Percentiles rank a stretch among this genome's conserved stretches.
Conservation (phyloP, 805 yeast species). For the Metschnikowia kunwiensis region DNA sequence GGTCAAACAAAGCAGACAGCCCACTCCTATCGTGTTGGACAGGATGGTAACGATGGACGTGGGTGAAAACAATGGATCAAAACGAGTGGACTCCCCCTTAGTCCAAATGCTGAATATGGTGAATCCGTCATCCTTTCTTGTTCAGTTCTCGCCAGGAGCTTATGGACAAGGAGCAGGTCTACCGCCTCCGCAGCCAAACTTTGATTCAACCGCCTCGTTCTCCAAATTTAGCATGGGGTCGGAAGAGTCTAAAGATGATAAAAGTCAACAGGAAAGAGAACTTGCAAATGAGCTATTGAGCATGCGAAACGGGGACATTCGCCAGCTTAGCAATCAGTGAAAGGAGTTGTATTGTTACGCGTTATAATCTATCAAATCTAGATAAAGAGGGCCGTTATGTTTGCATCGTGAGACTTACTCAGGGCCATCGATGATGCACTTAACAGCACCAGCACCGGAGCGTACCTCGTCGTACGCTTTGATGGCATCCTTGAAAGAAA, state of each 20-base stretch:
- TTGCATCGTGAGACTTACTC: conserved; percentile 20
- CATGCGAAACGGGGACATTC: conserved; percentile 7
- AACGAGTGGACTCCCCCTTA: background rate
- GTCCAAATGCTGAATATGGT: background rate
- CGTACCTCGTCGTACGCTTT: conserved; percentile 72
- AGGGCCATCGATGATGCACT: conserved; percentile 83
- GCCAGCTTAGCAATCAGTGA: no score
- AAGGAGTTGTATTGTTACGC: no score
- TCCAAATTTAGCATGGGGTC: no score
- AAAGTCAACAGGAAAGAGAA: conserved; percentile 2
- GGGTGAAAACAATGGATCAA: background rate
- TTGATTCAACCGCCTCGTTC: no score
- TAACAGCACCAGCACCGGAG: conserved; percentile 66
- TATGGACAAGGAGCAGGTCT: background rate
- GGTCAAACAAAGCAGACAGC: background rate
- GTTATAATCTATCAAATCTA: no score
- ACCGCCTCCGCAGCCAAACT: no score
- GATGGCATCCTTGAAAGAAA: conserved; percentile 66
- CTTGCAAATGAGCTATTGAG: conserved; percentile 14
- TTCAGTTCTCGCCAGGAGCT: conserved; percentile 6
- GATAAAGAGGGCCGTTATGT: background rate
- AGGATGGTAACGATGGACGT: conserved; percentile 13
- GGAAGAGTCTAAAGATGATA: no score
- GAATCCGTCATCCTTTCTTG: conserved; percentile 3
- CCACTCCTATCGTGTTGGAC: background rate